These are phyloP conservation scores for Blastocystis sp. DNA, from an alignment of 352 stramenopile species.

Conservation along the genomic window DNA sequence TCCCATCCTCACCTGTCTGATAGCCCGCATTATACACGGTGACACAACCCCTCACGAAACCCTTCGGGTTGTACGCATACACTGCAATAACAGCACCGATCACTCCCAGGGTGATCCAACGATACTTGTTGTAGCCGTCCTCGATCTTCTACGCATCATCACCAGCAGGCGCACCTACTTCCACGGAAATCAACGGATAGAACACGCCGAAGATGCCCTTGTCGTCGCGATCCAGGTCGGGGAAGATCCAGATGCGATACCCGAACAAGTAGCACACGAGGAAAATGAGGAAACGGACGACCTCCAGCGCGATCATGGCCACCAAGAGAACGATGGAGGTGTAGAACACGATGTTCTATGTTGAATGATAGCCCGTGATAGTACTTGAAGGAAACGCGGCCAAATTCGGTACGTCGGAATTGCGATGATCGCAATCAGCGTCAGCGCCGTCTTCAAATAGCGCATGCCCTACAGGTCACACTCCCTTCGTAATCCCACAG, in stretches of 20 bases:
- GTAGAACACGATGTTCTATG: conserved; percentile 56
- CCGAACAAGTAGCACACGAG: conserved; percentile 59
- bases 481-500: background rate
- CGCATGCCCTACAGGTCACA: conserved; percentile 42
- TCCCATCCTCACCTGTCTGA: background rate
- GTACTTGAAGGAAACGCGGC: conserved; percentile 26
- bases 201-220: conserved; percentile 66
- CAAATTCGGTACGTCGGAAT: conserved; percentile 55
- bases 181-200: conserved; percentile 54
- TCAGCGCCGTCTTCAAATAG: conserved; percentile 54
- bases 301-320: conserved; percentile 30
- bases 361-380: background rate
- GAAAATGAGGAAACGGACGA: conserved; percentile 48
- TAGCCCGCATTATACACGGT: conserved; percentile 10
- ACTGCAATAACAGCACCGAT: conserved; percentile 5
- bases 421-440: conserved; percentile 5
- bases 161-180: background rate
- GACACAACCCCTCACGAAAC: conserved; percentile 3
- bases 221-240: conserved; percentile 63
- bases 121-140: conserved; percentile 41
- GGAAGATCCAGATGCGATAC: conserved; percentile 67
- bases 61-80: conserved; percentile 25
- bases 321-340: background rate
- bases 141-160: conserved; percentile 43
- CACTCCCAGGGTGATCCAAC: conserved; percentile 20